These are phyloP conservation scores for Aspergillus hancockii DNA, from an alignment of 495 filamentous ascomycete genomes.

Conservation along the genomic window DNA sequence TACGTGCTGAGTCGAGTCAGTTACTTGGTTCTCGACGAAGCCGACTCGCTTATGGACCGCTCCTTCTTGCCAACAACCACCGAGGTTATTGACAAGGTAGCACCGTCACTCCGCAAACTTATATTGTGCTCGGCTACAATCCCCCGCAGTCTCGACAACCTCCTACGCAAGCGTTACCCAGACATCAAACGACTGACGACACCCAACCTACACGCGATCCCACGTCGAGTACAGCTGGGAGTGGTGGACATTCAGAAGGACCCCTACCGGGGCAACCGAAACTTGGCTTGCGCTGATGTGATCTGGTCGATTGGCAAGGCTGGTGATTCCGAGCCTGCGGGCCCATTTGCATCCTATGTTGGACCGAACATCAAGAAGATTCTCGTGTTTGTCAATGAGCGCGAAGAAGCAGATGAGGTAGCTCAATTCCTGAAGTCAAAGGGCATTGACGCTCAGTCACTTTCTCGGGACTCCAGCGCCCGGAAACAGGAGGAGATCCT, in stretches of 20 bases:
- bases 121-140: conserved; percentile 97
- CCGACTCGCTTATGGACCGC: conserved; percentile 91
- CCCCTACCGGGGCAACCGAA: conserved; percentile 87
- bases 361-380: conserved; percentile 73
- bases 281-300: conserved; percentile 87
- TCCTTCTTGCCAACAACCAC: conserved; percentile 83
- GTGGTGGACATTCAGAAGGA: conserved; percentile 88
- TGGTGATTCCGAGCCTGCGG: conserved; percentile 45
- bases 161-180: conserved; percentile 78
- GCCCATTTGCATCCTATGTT: conserved; percentile 34
- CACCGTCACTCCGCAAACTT: conserved; percentile 81
- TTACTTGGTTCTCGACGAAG: conserved; percentile 90
- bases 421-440: conserved; percentile 78
- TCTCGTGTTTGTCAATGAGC: conserved; percentile 96
- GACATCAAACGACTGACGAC: conserved; percentile 82
- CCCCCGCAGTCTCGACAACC: conserved; percentile 79
- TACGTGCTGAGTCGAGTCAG: conserved; percentile 84
- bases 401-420: conserved; percentile 80
- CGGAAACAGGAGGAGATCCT: conserved; percentile 73
- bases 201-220: conserved; percentile 93
- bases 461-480: conserved; percentile 78
- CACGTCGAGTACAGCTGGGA: conserved; percentile 88
- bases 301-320: conserved; percentile 92
- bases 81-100: conserved; percentile 72
- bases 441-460: conserved; percentile 80